A percentile compares a stretch with the other conserved stretches of the same genome.
phyloP scores from a whole-genome alignment of 805 yeast genomes.

The Kluyveromyces nonfermentans region DNA sequence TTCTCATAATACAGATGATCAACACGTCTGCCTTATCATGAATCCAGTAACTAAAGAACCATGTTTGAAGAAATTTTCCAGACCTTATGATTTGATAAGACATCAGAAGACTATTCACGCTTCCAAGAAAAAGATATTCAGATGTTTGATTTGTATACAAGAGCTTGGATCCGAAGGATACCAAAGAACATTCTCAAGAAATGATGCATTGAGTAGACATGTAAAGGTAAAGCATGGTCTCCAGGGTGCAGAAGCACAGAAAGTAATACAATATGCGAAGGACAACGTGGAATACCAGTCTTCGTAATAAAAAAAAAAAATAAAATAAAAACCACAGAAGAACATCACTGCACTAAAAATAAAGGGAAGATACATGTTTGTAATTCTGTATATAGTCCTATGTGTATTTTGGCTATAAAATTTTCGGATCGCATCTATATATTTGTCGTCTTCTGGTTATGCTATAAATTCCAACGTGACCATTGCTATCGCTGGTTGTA shows the following conservation, averaged over 20 bases:
- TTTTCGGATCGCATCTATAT: not conserved
- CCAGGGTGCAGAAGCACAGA: slow-evolving; percentile 49
- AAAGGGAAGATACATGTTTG: not conserved
- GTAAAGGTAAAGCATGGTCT: slow-evolving; percentile 72
- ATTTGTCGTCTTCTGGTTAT: not conserved
- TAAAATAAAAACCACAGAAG: too few species aligned
- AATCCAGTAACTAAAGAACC: slow-evolving; percentile 23
- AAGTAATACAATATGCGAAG: slow-evolving; percentile 65
- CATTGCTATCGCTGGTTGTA: too few species aligned
- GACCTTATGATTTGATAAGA: slow-evolving; percentile 89
- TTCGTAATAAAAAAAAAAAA: slow-evolving; percentile 2
- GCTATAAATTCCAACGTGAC: too few species aligned
- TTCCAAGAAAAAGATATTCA: slow-evolving; percentile 70
- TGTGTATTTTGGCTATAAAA: not conserved
- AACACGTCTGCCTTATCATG: slow-evolving; percentile 15
- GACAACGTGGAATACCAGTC: slow-evolving; percentile 57
- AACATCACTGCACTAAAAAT: not conserved
- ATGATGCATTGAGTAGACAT: slow-evolving; percentile 92
- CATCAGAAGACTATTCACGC: slow-evolving; percentile 97
- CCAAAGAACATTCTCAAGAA: slow-evolving; percentile 80
- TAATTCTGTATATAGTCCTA: slow-evolving; percentile 1
- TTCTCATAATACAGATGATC: slow-evolving; percentile 4
- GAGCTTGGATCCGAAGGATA: slow-evolving; percentile 33
- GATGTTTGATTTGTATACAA: slow-evolving; percentile 71
- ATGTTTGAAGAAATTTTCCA: slow-evolving; percentile 50